Conservation (phyloP, 1,284 basidiomycete genomes). For the Trichosporon faecale region DNA sequence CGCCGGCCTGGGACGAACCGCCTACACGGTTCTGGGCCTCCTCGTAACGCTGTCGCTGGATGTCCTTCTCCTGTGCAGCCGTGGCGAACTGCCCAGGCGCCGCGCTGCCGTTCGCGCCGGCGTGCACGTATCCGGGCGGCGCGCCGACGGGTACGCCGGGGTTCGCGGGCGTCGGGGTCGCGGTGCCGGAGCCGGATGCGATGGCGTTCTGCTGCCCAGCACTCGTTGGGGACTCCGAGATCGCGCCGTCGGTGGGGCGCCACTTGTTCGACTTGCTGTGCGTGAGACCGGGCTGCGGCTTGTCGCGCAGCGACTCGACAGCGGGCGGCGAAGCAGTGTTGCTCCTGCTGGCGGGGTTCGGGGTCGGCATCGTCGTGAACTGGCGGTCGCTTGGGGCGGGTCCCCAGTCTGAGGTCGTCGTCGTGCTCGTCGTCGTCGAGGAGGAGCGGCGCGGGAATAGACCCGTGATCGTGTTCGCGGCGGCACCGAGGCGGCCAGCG, state of each 20-base stretch:
- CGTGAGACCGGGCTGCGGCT: background rate
- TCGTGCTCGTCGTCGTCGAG: constrained; percentile 34
- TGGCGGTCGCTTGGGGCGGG: constrained; percentile 15
- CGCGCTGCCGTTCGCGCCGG: background rate
- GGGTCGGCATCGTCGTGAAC: constrained; percentile 28
- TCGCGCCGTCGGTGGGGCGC: constrained; percentile 8
- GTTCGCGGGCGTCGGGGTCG: background rate
- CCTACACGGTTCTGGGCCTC: constrained; percentile 18
- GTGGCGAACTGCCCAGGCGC: constrained; percentile 9
- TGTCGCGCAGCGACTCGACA: background rate
- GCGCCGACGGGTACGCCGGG: constrained; percentile 2
- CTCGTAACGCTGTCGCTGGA: constrained; percentile 24
- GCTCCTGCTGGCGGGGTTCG: constrained; percentile 15
- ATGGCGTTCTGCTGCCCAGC: background rate
- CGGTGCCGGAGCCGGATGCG: background rate
- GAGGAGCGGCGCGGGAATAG: constrained; percentile 29
- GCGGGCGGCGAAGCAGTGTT: background rate
- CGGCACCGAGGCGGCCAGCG: background rate
- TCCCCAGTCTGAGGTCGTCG: constrained; percentile 24
- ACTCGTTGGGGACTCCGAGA: constrained; percentile 1
- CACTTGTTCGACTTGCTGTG: constrained; percentile 7
- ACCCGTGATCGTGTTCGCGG: background rate
- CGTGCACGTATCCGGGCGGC: constrained; percentile 21
- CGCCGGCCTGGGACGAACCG: constrained; percentile 2
- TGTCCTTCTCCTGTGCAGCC: constrained; percentile 29